Base-by-base conservation (phyloP, 768 basidiomycete genomes). In the Favolaschia claudopus region DNA sequence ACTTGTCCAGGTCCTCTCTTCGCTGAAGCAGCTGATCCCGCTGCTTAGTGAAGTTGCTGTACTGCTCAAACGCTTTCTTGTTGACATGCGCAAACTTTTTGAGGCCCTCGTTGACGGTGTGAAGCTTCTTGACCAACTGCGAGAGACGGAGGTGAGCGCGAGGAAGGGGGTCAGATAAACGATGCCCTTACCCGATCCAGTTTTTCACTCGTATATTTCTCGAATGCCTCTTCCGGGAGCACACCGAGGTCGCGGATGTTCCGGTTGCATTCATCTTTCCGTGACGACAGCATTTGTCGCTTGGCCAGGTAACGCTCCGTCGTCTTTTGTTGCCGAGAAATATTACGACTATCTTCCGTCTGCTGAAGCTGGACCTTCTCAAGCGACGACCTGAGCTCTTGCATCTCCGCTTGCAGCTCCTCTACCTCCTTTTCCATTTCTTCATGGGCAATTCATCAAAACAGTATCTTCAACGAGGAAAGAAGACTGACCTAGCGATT, bases 1-100 rank as follows among this genome's bases (percentile, higher is more conserved):
- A 95, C 56, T 87, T 89, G 64, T 98, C 96, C 28, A 99, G 81
- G 71, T 99, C 97, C 63, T 93, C 91, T 9, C 95, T 85, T 5
- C 97, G 89, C 58, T 89, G 82, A 38, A 92, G 73, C 4, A 98
- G 85, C 66, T 95, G 91, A 70, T 99, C 96, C 1, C 96, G 90
- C 72, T 99, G 96, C 71, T 96, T 98, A 8, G 96, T 97, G 73
- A 99, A 99, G 71, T 94, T 96, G 72, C 86, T 93, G 79, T 97
- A 99, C 72, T 99, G 96, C 72, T 99, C 97, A 70, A 96, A 96
- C 1, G 96, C 97, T 70, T 99, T 98, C 82, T 99, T 99, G 81
- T 99, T 99, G 61, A 99, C 96, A 70, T 98, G 95, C 0, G 95
- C 93, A 68, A 96, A 99, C 73, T 95, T 96, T 74, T 97, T 96